Evolutionary conservation across 805 yeast species (phyloP).

Genomic region (Blastobotrys peoriensis): DNA sequence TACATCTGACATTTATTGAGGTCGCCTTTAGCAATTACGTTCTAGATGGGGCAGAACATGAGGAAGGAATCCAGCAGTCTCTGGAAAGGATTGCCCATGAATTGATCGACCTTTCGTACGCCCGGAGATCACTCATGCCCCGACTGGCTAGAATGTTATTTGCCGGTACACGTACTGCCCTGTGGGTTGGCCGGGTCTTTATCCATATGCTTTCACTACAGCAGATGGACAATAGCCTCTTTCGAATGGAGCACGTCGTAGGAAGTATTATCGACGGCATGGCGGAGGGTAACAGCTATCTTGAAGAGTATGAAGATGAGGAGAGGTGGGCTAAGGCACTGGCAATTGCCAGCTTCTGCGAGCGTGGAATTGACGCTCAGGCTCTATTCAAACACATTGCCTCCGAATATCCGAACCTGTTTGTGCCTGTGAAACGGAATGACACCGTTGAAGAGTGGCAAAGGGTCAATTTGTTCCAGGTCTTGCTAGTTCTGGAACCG

Average conservation of each 20-base stretch:
- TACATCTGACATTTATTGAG: constrained; percentile 56
- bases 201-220: constrained; percentile 40
- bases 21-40: constrained; percentile 40
- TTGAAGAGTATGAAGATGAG: constrained; percentile 46
- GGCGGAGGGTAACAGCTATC: constrained; percentile 39
- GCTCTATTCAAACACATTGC: constrained; percentile 29
- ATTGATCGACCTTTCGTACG: constrained; percentile 31
- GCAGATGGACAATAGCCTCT: constrained; percentile 53
- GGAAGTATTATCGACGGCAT: constrained; percentile 46
- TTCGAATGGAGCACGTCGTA: constrained; percentile 53
- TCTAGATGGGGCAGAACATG: constrained; percentile 27
- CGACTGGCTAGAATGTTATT: constrained; percentile 43
- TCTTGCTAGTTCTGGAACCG: constrained; percentile 40
- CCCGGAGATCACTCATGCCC: constrained; percentile 68
- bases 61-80: constrained; percentile 25
- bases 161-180: constrained; percentile 19
- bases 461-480: constrained; percentile 53
- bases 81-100: constrained; percentile 27
- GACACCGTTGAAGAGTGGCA: constrained; percentile 68
- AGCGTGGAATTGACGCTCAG: constrained; percentile 6
- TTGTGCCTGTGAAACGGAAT: constrained; percentile 46
- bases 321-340: constrained; percentile 52
- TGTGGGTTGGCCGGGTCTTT: constrained; percentile 50
- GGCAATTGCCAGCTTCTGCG: constrained; percentile 42
- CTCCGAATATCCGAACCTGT: constrained; percentile 35